Conservation (phyloP, 305 asterid species). For the Fraxinus floribunda region DNA sequence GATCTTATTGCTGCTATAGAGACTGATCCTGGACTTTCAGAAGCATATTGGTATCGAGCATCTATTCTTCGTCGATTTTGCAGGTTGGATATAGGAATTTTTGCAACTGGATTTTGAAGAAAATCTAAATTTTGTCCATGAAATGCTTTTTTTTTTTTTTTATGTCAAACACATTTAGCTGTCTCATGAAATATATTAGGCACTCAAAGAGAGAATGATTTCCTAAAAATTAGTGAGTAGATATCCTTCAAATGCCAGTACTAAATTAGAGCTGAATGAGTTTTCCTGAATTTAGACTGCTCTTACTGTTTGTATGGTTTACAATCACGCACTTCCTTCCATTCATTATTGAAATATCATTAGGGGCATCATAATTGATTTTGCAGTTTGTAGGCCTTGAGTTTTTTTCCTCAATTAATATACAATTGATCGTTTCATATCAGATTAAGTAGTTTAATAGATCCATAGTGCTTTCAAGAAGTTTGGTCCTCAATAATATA, state of each 20-base stretch:
- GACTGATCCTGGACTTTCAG: conserved; percentile 77
- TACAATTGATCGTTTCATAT: neutral
- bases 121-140: neutral
- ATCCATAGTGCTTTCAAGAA: neutral
- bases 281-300: neutral
- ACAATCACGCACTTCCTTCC: neutral
- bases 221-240: neutral
- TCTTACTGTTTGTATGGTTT: neutral
- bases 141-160: neutral
- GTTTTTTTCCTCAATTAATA: neutral
- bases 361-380: neutral
- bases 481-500: neutral
- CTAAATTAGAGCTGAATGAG: neutral
- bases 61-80: conserved; percentile 78
- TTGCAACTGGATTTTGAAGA: neutral
- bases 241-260: neutral
- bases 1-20: conserved; percentile 86
- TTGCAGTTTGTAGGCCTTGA: neutral
- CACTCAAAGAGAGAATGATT: neutral
- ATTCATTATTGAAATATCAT: neutral
- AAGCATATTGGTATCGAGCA: conserved; percentile 78
- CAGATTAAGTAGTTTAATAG: neutral
- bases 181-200: neutral
- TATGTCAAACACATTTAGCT: neutral
- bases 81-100: conserved; percentile 45